Evolutionary conservation across 441 rosid genomes (phyloP), one percentile per base, ranked within the genome.

Genomic region (Brassica balearica): DNA sequence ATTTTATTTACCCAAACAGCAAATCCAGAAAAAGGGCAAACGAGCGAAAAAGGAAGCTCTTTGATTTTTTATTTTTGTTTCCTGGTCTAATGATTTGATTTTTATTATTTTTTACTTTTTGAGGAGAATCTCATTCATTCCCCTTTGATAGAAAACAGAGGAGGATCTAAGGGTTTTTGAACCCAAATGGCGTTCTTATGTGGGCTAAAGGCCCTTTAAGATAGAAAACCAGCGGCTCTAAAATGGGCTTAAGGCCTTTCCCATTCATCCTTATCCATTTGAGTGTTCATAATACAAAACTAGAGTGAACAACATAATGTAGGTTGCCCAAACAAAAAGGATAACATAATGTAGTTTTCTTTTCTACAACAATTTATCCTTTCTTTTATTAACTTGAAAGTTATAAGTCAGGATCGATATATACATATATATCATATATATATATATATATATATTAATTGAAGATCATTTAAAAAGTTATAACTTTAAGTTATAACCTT

Each of bases 21-120:
- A 11, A 36, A 58, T 5, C 14, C 51, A 17, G 22, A 55, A 27
- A 68, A 69, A 60, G 48, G 69, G 63, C 1, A 46, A 69, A 69
- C 65, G 69, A 76, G 64, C 79, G 23, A 29, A 68, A 75, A 61
- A 69, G 69, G 69, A 61, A 61, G 55, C 53, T 46, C 61, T 46
- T 68, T 75, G 53, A 68, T 75, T 67, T 58, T 15, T 41, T 70
- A 8, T 11, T 46, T 15, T 6, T 20, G 8, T 41, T 34, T 23
- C 5, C 25, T 36, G 10, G 32, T 20, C 41, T 25, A 11, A 23
- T 66, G 25, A 74, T 65, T 63, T 3, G 6, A 10, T 64, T 34
- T 17, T 29, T 63, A n/a, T 17, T 14, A 17, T 19, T 65, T 4
- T 17, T 38, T 10, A 22, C 9, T 36, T 65, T 19, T 11, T 20